These are phyloP conservation scores for Aspergillus sclerotioniger DNA, from an alignment of 495 filamentous ascomycete genomes.

Conservation along the genomic window DNA sequence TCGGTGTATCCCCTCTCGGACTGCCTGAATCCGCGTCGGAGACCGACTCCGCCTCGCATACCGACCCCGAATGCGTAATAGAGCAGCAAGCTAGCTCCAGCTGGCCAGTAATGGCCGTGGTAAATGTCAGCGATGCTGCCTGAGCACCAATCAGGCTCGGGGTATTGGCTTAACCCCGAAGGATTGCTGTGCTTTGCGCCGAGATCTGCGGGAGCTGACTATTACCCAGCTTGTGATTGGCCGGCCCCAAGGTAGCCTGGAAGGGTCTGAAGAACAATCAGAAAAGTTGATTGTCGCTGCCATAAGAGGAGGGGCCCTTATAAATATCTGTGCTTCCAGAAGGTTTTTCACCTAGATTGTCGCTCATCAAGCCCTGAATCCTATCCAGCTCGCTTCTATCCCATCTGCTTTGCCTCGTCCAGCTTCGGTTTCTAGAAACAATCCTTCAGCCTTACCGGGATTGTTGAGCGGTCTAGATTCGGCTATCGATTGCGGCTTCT, in stretches of 20 bases:
- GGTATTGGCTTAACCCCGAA: constrained; percentile 5
- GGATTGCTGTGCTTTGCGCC: background rate
- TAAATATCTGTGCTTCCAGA: background rate
- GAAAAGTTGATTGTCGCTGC: background rate
- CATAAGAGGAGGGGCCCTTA: background rate
- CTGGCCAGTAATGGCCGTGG: background rate
- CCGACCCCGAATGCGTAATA: background rate
- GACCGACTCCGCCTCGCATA: background rate
- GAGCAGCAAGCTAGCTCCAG: background rate
- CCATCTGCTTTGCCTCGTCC: background rate
- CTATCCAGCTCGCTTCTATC: background rate
- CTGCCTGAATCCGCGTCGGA: background rate
- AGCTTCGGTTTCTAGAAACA: background rate
- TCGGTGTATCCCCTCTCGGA: constrained; percentile 1
- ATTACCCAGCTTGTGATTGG: constrained; percentile 16
- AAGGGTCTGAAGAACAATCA: background rate
- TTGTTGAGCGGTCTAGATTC: constrained; percentile 7
- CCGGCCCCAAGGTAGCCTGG: background rate
- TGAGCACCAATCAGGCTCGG: constrained; percentile 3
- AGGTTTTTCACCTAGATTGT: background rate
- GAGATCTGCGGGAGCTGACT: constrained; percentile 15
- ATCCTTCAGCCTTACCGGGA: constrained; percentile 5
- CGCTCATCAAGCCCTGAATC: background rate
- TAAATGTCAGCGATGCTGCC: constrained; percentile 1
- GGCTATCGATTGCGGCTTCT: background rate